Conservation (phyloP, 352 stramenopile genomes). For the Aphanomyces astaci region DNA sequence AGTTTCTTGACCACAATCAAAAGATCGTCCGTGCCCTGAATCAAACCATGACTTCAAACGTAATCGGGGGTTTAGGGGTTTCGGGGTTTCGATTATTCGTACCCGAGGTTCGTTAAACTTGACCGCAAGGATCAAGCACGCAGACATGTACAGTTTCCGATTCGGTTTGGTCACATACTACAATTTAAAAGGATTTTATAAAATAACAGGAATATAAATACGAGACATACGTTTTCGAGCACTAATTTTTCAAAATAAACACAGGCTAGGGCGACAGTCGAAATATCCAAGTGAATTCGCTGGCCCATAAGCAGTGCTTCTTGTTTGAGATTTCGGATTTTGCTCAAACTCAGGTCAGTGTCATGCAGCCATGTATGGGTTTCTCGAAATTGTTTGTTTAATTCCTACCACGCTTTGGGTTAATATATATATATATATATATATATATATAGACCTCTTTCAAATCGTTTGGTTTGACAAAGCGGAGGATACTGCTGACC, state of each 20-base stretch:
- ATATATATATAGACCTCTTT: constrained; percentile 66
- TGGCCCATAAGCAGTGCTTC: constrained; percentile 72
- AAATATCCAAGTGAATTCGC: constrained; percentile 85
- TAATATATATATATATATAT: neutral
- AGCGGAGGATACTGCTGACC: constrained; percentile 91
- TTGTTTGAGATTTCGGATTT: constrained; percentile 93
- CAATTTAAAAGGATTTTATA: constrained; percentile 56
- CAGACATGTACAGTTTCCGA: constrained; percentile 92
- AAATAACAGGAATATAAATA: constrained; percentile 31
- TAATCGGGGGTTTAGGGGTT: too few species aligned
- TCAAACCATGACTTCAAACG: neutral
- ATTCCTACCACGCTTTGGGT: constrained; percentile 39
- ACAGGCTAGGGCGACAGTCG: constrained; percentile 90
- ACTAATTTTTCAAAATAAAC: constrained; percentile 97
- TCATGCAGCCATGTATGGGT: constrained; percentile 86
- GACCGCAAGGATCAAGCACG: constrained; percentile 90
- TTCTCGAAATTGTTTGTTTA: constrained; percentile 97
- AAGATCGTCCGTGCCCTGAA: constrained; percentile 46
- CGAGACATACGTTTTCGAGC: constrained; percentile 64
- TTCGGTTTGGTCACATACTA: constrained; percentile 95
- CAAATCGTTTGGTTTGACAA: constrained; percentile 91
- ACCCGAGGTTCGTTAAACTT: constrained; percentile 85
- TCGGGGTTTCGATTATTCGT: neutral
- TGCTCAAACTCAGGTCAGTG: constrained; percentile 91
- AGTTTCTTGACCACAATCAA: constrained; percentile 58